Evolutionary conservation across 139 green algal genomes (phyloP).

Genomic region (Raphidocelis subcapitata): DNA sequence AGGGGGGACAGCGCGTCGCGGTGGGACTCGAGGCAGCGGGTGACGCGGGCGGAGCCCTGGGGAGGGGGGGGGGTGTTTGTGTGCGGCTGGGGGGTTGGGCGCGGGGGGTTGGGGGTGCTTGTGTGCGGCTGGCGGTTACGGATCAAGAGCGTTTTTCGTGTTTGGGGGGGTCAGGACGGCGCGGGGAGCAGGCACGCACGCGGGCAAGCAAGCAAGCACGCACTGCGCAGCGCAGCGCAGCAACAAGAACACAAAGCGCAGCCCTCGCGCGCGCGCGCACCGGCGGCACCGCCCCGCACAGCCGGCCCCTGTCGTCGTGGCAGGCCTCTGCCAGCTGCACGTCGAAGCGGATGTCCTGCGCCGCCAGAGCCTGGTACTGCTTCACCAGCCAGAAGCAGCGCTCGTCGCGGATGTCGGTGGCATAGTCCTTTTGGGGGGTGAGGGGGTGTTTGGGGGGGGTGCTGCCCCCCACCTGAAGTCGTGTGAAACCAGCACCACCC

Average conservation of each 20-base stretch:
- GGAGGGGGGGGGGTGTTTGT: no score
- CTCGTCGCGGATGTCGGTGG: conserved; percentile 30
- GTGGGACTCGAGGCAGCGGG: conserved; percentile 75
- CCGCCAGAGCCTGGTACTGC: conserved; percentile 60
- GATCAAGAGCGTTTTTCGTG: no score
- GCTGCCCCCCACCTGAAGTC: no score
- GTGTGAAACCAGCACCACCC: conserved; percentile 88
- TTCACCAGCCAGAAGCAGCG: conserved; percentile 48
- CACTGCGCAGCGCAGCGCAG: no score
- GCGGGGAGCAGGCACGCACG: no score
- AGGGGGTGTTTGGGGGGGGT: no score
- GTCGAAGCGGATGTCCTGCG: conserved; percentile 87
- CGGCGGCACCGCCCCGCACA: conserved; percentile 55
- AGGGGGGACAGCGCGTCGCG: conserved; percentile 56
- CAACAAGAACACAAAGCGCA: neutral
- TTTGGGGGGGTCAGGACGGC: no score
- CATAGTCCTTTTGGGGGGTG: no score
- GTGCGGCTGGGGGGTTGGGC: no score
- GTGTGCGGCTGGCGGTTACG: no score
- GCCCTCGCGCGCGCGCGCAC: conserved; percentile 19
- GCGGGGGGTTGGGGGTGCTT: no score
- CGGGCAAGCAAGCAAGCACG: no score
- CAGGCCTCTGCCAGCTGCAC: conserved; percentile 70
- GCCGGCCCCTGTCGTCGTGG: conserved; percentile 56
- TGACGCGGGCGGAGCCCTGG: conserved; percentile 76